Evolutionary conservation across 441 rosid species (phyloP).

Genomic region (Arabidopsis hybrid): DNA sequence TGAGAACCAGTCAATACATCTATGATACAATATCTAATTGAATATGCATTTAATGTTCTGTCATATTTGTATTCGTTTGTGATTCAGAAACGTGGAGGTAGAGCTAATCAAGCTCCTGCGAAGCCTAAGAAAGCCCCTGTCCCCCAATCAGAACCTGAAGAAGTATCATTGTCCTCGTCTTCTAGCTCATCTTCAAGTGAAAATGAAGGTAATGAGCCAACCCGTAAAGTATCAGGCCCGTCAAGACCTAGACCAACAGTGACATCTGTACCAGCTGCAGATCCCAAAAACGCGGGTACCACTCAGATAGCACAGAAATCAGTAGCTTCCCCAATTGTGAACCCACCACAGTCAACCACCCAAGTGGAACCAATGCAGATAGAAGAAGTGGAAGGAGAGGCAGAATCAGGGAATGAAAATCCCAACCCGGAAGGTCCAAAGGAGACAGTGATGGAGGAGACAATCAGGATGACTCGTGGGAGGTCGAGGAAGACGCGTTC

Average conservation of each 20-base stretch:
- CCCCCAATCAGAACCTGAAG: conserved; percentile 55
- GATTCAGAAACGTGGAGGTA: conserved; percentile 52
- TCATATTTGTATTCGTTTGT: conserved; percentile 8
- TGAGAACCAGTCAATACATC: neutral
- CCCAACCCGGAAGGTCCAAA: conserved; percentile 51
- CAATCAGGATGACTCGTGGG: conserved; percentile 51
- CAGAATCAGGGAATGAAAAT: conserved; percentile 50
- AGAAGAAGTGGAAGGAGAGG: conserved; percentile 52
- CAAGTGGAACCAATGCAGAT: conserved; percentile 43
- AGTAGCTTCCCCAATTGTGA: conserved; percentile 27
- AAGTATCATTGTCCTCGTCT: conserved; percentile 67
- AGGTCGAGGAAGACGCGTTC: conserved; percentile 64
- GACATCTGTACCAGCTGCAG: conserved; percentile 42
- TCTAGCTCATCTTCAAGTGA: conserved; percentile 67
- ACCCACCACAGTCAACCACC: conserved; percentile 37
- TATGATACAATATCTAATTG: neutral
- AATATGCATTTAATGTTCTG: neutral
- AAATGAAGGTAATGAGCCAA: conserved; percentile 49
- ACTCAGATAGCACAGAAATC: conserved; percentile 47
- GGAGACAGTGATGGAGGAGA: conserved; percentile 64
- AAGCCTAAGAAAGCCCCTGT: conserved; percentile 51
- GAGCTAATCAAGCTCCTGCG: conserved; percentile 55
- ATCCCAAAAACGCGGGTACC: conserved; percentile 38
- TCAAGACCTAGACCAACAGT: conserved; percentile 37
- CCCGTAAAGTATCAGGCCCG: conserved; percentile 53